These are phyloP conservation scores for Xylariaceae sp. DNA, from an alignment of 2,329 filamentous ascomycete species.

Conservation along the genomic window DNA sequence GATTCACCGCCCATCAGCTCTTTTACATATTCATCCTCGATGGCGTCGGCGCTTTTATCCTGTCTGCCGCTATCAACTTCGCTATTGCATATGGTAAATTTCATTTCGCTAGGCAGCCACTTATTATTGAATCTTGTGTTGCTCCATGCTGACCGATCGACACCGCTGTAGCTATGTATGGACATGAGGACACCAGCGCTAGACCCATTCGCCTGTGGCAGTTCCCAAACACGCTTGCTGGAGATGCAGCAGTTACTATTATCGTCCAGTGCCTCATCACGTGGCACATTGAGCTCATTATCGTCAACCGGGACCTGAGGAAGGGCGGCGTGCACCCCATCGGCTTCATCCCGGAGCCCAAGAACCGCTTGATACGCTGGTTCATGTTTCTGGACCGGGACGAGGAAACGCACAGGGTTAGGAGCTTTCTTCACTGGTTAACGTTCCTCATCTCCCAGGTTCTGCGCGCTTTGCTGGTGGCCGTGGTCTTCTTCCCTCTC, in stretches of 20 bases:
- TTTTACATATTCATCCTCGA: constrained; percentile 54
- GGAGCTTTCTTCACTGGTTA: constrained; percentile 37
- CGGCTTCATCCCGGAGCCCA: constrained; percentile 46
- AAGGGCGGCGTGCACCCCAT: constrained; percentile 50
- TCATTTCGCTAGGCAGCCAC: neutral
- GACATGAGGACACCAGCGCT: constrained; percentile 38
- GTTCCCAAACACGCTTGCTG: constrained; percentile 54
- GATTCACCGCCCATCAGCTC: constrained; percentile 47
- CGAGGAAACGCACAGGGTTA: constrained; percentile 31
- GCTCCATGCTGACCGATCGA: neutral
- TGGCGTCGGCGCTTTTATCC: constrained; percentile 49
- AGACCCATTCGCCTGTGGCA: constrained; percentile 51
- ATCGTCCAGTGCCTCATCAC: constrained; percentile 54
- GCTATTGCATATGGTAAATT: constrained; percentile 52
- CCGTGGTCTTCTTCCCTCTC: constrained; percentile 44
- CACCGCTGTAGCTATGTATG: constrained; percentile 49
- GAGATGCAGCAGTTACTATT: constrained; percentile 54
- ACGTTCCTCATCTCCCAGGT: constrained; percentile 41
- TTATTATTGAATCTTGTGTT: neutral
- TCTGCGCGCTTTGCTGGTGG: constrained; percentile 40
- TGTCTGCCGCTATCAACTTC: constrained; percentile 56
- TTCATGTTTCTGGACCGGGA: constrained; percentile 45
- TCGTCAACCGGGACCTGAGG: constrained; percentile 52
- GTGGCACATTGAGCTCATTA: constrained; percentile 51
- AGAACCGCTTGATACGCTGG: constrained; percentile 42